Percentiles rank a stretch among this genome's conserved stretches.
Conservation (phyloP, 176 grass and related monocot species). For the Calamus simplicifolius region DNA sequence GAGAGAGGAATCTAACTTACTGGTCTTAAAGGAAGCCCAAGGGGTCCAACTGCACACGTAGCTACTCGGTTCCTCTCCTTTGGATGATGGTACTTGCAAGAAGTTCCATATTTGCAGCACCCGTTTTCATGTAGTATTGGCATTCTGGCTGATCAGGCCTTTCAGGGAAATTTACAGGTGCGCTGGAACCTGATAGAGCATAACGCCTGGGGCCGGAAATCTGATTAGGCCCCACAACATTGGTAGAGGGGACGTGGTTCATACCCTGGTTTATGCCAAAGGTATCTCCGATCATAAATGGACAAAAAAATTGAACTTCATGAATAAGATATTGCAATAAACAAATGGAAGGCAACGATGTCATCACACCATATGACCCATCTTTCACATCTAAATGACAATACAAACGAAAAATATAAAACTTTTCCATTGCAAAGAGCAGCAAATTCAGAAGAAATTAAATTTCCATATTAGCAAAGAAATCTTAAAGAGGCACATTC, state of each 20-base stretch:
- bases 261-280: neutral
- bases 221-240: conserved; percentile 6
- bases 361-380: no score
- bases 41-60: conserved; percentile 16
- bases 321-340: neutral
- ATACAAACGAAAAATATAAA: no score
- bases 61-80: conserved; percentile 23
- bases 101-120: conserved; percentile 32
- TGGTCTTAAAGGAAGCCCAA: conserved; percentile 34
- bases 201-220: conserved; percentile 3
- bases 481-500: no score
- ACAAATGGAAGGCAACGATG: neutral
- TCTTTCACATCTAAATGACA: no score
- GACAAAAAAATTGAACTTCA: neutral
- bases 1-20: conserved; percentile 19
- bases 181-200: conserved; percentile 4
- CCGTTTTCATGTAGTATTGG: conserved; percentile 34
- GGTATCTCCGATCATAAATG: no score
- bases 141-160: conserved; percentile 36
- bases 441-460: no score
- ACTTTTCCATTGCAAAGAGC: no score
- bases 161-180: conserved; percentile 24
- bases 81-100: conserved; percentile 48
- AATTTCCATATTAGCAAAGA: no score
- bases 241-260: neutral